Base-by-base conservation (phyloP, 2,329 filamentous ascomycete species). In the Scytalidium sp. region DNA sequence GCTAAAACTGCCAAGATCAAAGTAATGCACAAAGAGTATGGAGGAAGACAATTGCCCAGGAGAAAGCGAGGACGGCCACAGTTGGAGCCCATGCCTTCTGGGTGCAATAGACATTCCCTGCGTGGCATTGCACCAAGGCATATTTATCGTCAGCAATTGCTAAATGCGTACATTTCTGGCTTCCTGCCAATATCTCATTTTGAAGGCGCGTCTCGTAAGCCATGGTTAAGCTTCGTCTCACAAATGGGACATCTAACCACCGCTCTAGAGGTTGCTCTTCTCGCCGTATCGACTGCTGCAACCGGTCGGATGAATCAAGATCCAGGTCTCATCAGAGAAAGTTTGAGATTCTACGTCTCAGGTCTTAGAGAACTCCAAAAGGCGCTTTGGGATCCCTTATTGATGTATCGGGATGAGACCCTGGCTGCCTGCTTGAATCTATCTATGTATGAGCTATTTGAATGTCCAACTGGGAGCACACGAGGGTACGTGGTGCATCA, bases 381-480 rank as follows among this genome's bases (percentile, higher is more conserved):
- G 17, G 67, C 68, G 2, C 55, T 71, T 2, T 65, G 59, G 55
- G 56, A 66, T 52, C 56, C 55, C 2, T 45, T 51, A 3, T 50
- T 64, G 19, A 65, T 65, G 60, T 62, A 62, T 46, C 59, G 60
- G 22, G 63, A 71, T 45, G 65, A 67, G 36, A 67, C 65, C 1
- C 58, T 70, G 8, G 65, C 66, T 15, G 64, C 67, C 5, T 70
- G 67, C 47, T 58, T 70, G 59, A 57, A 64, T 7, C 51, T 70
- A 2, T 58, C 61, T 17, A 57, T 70, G 41, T 71, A 70, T 46
- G 64, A 66, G 49, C 52, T 65, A 9, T 53, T 62, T 27, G 66
- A 70, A 54, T 71, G 68, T 51, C 68, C 68, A 1, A 56, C 54
- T 36, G 47, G 56, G n/a, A 62, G 56, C 17, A 51, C 55, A 6